Conservation (phyloP, 2,329 filamentous ascomycete genomes). For the Hymenoscyphus albidus region DNA sequence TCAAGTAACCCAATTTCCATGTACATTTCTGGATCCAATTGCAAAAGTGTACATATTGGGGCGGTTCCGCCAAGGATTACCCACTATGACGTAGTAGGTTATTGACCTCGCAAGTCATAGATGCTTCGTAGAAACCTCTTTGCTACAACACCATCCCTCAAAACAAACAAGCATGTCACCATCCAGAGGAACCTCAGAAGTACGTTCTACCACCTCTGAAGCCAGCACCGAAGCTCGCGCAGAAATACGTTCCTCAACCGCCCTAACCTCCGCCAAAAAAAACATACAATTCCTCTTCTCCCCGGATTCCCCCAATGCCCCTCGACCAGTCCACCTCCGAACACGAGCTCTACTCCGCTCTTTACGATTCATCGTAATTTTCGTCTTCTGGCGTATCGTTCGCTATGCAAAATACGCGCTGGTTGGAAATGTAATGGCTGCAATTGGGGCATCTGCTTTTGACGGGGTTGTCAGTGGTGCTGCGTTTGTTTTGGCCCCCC, state of each 20-base stretch:
- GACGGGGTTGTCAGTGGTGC: constrained; percentile 30
- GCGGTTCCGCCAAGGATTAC: no score
- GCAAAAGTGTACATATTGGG: no score
- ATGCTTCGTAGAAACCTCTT: neutral
- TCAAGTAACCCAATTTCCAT: no score
- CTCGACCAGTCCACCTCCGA: constrained; percentile 29
- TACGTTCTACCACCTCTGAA: constrained; percentile 7
- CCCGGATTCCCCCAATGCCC: constrained; percentile 24
- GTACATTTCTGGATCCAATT: no score
- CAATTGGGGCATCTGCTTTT: constrained; percentile 30
- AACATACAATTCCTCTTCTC: constrained; percentile 33
- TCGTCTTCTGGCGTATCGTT: constrained; percentile 35
- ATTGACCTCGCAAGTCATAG: no score
- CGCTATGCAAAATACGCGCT: constrained; percentile 35
- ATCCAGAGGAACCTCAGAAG: constrained; percentile 16
- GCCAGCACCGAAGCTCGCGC: constrained; percentile 27
- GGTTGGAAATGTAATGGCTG: constrained; percentile 31
- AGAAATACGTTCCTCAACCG: constrained; percentile 28
- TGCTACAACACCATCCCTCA: neutral
- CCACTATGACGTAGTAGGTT: no score
- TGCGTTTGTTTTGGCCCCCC: constrained; percentile 32
- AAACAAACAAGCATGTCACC: constrained; percentile 20
- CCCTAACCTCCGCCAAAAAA: constrained; percentile 27
- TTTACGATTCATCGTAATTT: constrained; percentile 30
- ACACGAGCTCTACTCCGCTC: constrained; percentile 33